Evolutionary conservation across 2,329 filamentous ascomycete species (phyloP).

Genomic region (Ceratocystis eucalypticola): DNA sequence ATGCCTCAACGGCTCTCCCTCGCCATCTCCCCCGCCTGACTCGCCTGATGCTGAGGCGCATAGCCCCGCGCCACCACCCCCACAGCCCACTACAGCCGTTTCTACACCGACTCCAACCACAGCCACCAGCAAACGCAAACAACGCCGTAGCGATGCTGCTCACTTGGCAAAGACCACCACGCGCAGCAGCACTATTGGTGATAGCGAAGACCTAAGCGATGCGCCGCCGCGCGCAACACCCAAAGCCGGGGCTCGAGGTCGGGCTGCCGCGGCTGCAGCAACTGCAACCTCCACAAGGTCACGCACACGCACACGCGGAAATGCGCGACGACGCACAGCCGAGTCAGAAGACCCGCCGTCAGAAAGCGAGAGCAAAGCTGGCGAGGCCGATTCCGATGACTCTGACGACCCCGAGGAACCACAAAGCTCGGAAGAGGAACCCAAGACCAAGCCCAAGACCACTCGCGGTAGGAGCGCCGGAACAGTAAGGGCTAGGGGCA

Average conservation of each 20-base stretch:
- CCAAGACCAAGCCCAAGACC: constrained; percentile 29
- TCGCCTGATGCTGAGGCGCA: constrained; percentile 17
- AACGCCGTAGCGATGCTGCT: constrained; percentile 1
- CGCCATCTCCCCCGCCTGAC: constrained; percentile 23
- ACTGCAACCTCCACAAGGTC: constrained; percentile 23
- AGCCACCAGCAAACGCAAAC: constrained; percentile 25
- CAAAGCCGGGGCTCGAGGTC: constrained; percentile 1
- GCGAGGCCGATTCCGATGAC: constrained; percentile 23
- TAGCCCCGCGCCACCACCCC: constrained; percentile 1
- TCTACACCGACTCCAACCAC: not conserved
- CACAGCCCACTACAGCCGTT: not conserved
- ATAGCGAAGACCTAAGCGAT: constrained; percentile 37
- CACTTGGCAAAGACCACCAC: constrained; percentile 10
- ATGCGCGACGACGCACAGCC: not conserved
- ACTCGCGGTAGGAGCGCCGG: constrained; percentile 28
- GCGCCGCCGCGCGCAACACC: constrained; percentile 29
- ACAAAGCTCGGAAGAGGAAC: constrained; percentile 28
- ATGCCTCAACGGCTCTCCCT: constrained; percentile 15
- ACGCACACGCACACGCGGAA: constrained; percentile 24
- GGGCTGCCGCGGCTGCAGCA: not conserved
- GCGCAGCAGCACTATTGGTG: constrained; percentile 36
- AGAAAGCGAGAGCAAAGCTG: constrained; percentile 29
- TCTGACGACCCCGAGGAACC: constrained; percentile 26
- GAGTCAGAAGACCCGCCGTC: constrained; percentile 16
- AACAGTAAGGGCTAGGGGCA: constrained; percentile 26